Evolutionary conservation across 371 early-diverging fungal genomes (phyloP).

Genomic region (Lichtheimia ornata): DNA sequence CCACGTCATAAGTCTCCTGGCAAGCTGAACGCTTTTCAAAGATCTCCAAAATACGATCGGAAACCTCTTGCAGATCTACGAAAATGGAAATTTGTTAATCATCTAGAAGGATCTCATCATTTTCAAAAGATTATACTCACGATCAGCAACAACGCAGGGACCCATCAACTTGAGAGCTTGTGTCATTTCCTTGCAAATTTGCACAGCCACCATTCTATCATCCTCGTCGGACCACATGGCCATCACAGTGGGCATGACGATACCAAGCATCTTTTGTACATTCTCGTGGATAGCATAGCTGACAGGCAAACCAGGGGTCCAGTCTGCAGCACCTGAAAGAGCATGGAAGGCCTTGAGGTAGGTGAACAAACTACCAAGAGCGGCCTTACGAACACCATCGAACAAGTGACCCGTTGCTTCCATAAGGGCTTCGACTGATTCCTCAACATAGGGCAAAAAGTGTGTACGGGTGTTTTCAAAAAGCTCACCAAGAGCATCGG

Average conservation of each 20-base stretch:
- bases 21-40: slow-evolving; percentile 81
- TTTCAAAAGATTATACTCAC: slow-evolving; percentile 38
- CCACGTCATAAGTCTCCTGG: slow-evolving; percentile 74
- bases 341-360: slow-evolving; percentile 73
- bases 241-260: slow-evolving; percentile 69
- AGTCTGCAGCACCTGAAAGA: slow-evolving; percentile 61
- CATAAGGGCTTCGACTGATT: slow-evolving; percentile 60
- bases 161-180: slow-evolving; percentile 75
- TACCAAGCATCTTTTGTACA: slow-evolving; percentile 63
- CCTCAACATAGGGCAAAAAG: slow-evolving; percentile 83
- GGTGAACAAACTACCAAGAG: slow-evolving; percentile 64
- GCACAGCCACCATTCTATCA: slow-evolving; percentile 74
- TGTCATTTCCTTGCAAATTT: slow-evolving; percentile 75
- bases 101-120: background rate
- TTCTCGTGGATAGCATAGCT: slow-evolving; percentile 68
- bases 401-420: slow-evolving; percentile 68
- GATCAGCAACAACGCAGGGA: slow-evolving; percentile 72
- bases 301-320: slow-evolving; percentile 71
- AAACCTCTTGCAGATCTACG: slow-evolving; percentile 49
- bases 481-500: slow-evolving; percentile 80
- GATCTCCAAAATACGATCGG: slow-evolving; percentile 59
- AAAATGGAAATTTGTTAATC: background rate
- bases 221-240: slow-evolving; percentile 82
- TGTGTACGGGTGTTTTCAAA: slow-evolving; percentile 71
- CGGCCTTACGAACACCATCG: slow-evolving; percentile 82